A percentile compares a stretch with the other conserved stretches of the same genome.
Evolutionary conservation across 73 alveolate genomes (phyloP).

Genomic region (Paramecium biaurelia): DNA sequence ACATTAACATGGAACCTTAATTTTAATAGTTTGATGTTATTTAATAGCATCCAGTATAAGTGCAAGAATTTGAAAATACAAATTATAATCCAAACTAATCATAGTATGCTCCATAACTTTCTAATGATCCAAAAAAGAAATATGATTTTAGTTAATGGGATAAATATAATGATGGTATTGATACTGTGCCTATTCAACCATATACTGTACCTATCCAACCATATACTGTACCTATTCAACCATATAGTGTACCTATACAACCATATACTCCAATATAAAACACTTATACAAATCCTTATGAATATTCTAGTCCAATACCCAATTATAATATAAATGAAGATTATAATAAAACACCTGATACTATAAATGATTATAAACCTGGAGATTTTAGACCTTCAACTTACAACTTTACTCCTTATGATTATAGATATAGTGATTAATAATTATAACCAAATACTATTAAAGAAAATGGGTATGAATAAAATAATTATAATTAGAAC

Average conservation of each 20-base stretch:
- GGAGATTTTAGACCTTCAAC: conserved; percentile 6
- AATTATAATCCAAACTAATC: not conserved
- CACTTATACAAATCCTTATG: not conserved
- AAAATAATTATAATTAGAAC: not conserved
- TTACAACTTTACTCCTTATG: not conserved
- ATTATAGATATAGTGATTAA: conserved; percentile 10
- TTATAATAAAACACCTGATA: not conserved
- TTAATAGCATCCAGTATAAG: not conserved
- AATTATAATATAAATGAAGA: not conserved
- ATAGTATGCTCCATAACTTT: not conserved
- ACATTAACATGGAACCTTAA: not conserved
- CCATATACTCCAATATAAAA: not conserved
- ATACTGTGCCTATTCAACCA: not conserved
- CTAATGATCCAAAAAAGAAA: conserved; percentile 28
- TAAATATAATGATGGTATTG: conserved; percentile 30
- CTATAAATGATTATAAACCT: conserved; percentile 1
- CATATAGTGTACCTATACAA: not conserved
- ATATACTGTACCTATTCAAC: no score
- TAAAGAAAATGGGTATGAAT: not conserved
- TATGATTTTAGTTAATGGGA: conserved; percentile 55
- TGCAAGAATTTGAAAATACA: not conserved
- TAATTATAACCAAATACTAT: not conserved
- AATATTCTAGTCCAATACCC: not conserved
- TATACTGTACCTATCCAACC: no score
- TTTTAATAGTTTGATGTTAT: not conserved